phyloP scores from a whole-genome alignment of 352 stramenopile species.

The Phytophthora crassamura region DNA sequence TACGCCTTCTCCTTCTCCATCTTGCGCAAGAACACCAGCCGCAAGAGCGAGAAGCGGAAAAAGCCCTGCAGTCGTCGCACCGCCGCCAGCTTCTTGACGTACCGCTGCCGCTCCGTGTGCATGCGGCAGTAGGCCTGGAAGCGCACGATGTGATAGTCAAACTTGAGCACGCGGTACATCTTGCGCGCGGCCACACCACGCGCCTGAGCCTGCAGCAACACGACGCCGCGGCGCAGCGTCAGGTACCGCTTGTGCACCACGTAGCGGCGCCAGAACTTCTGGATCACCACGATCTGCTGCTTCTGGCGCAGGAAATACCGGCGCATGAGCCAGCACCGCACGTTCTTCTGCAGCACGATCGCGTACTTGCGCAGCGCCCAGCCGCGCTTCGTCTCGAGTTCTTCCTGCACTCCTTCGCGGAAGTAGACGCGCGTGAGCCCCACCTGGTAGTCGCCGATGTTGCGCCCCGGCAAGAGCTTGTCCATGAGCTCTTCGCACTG shows the following conservation, averaged over 20 bases:
- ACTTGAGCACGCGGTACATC: conserved; percentile 72
- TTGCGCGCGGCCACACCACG: conserved; percentile 68
- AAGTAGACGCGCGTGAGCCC: conserved; percentile 88
- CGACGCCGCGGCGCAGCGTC: conserved; percentile 53
- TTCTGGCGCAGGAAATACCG: conserved; percentile 60
- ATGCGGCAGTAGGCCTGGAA: conserved; percentile 79
- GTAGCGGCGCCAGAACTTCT: conserved; percentile 82
- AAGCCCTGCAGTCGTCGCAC: conserved; percentile 75
- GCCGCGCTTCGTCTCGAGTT: conserved; percentile 76
- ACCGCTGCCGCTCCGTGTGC: conserved; percentile 57
- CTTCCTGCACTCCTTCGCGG: conserved; percentile 83
- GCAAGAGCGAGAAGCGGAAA: conserved; percentile 78
- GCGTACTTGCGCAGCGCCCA: conserved; percentile 77
- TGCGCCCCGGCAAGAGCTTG: conserved; percentile 67
- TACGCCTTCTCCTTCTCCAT: conserved; percentile 88
- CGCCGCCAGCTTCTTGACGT: conserved; percentile 57
- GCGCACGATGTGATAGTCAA: conserved; percentile 78
- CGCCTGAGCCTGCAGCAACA: conserved; percentile 66
- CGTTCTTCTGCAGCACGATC: conserved; percentile 78
- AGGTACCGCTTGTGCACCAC: conserved; percentile 66
- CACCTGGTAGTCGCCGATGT: conserved; percentile 89
- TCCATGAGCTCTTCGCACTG: conserved; percentile 78
- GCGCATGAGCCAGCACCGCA: conserved; percentile 68
- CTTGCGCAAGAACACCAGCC: conserved; percentile 75
- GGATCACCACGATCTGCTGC: conserved; percentile 56